Conservation (phyloP, 2,329 filamentous ascomycete species). For the Dactylonectria macrodidyma region DNA sequence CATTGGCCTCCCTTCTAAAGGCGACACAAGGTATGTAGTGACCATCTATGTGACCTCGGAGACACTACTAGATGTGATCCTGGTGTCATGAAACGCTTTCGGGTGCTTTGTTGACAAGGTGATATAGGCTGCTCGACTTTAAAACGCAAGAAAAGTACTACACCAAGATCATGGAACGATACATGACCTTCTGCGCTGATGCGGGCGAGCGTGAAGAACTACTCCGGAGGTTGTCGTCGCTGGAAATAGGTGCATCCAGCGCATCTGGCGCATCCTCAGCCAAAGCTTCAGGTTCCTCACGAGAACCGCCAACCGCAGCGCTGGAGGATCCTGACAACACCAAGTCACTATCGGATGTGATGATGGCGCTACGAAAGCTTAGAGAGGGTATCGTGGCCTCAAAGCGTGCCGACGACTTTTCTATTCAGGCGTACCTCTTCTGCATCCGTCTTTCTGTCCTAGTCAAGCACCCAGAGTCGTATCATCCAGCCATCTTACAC, state of each 20-base stretch:
- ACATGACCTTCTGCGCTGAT: slow-evolving; percentile 89
- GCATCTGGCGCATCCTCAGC: slow-evolving; percentile 25
- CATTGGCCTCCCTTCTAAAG: slow-evolving; percentile 91
- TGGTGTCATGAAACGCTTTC: neutral
- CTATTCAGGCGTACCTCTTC: slow-evolving; percentile 92
- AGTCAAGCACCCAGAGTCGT: slow-evolving; percentile 86
- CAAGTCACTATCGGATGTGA: slow-evolving; percentile 79
- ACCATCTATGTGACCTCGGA: too few relatives aligned
- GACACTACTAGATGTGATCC: too few relatives aligned
- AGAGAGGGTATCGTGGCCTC: slow-evolving; percentile 90
- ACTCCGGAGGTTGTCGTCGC: slow-evolving; percentile 79
- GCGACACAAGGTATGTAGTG: slow-evolving; percentile 80
- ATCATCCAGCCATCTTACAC: slow-evolving; percentile 88
- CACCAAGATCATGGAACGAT: slow-evolving; percentile 87
- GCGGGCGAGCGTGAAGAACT: slow-evolving; percentile 80
- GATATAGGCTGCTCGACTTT: slow-evolving; percentile 75
- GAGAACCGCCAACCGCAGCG: slow-evolving; percentile 33
- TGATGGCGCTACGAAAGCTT: slow-evolving; percentile 90
- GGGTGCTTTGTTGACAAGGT: slow-evolving; percentile 19
- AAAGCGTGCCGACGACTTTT: slow-evolving; percentile 83
- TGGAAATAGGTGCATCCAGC: slow-evolving; percentile 54
- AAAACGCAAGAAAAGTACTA: slow-evolving; percentile 90
- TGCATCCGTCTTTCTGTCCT: slow-evolving; percentile 88
- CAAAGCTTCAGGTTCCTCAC: slow-evolving; percentile 18
- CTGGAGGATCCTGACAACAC: slow-evolving; percentile 57